Evolutionary conservation across 192 early-diverging fungal species (phyloP).

Genomic region (Coemansia sp.): DNA sequence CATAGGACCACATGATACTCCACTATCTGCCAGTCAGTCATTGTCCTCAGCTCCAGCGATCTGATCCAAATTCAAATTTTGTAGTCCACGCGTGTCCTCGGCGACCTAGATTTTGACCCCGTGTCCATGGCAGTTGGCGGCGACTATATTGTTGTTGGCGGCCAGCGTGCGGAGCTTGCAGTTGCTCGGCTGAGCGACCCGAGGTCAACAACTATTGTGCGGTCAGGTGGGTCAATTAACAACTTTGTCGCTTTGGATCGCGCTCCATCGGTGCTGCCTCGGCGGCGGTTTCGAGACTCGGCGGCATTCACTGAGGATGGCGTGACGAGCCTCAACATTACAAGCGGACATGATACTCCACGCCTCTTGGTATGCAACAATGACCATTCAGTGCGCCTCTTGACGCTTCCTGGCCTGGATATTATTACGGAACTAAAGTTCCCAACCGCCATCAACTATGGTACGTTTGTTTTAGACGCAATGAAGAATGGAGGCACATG

Average conservation of each 20-base stretch:
- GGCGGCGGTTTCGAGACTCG: slow-evolving; percentile 46
- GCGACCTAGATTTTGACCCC: slow-evolving; percentile 76
- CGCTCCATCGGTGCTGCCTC: slow-evolving; percentile 12
- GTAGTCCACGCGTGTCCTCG: slow-evolving; percentile 61
- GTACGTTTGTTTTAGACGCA: slow-evolving; percentile 11
- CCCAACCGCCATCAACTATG: slow-evolving; percentile 88
- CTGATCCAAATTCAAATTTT: not conserved
- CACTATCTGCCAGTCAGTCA: not conserved
- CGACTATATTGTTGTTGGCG: slow-evolving; percentile 88
- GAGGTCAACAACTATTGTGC: slow-evolving; percentile 16
- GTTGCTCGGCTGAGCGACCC: slow-evolving; percentile 62
- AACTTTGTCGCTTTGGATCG: slow-evolving; percentile 52
- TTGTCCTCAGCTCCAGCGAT: not conserved
- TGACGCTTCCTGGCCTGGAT: slow-evolving; percentile 76
- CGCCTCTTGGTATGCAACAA: slow-evolving; percentile 91
- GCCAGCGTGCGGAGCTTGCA: slow-evolving; percentile 79
- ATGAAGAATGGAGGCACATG: too few relatives aligned
- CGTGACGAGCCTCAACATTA: slow-evolving; percentile 81
- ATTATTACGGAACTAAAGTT: slow-evolving; percentile 74
- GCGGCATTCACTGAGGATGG: slow-evolving; percentile 61
- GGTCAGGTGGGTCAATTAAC: slow-evolving; percentile 47
- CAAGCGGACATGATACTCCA: slow-evolving; percentile 49
- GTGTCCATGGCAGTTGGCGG: slow-evolving; percentile 73
- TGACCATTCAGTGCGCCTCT: slow-evolving; percentile 89
- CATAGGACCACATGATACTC: slow-evolving; percentile 13